A percentile compares a stretch with the other conserved stretches of the same genome.
phyloP scores from a whole-genome alignment of 2,329 filamentous ascomycete genomes.

The Phaeoacremonium minimum region DNA sequence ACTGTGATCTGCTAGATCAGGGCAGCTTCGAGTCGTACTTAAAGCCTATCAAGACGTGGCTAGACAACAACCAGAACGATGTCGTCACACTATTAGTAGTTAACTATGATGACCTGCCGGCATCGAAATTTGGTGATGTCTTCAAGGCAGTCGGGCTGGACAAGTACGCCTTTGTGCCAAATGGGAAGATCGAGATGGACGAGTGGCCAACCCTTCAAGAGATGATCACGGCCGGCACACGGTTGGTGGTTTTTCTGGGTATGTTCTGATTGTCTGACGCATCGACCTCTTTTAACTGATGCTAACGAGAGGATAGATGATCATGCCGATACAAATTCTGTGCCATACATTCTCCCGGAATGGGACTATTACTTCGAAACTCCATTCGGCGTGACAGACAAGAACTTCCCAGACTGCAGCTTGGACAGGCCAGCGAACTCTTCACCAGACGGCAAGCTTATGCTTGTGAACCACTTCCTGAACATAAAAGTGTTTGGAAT shows the following conservation, averaged over 20 bases:
- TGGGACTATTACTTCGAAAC: constrained; percentile 62
- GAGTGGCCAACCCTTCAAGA: constrained; percentile 67
- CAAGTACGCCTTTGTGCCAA: constrained; percentile 51
- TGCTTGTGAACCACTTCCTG: constrained; percentile 61
- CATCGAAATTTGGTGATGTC: constrained; percentile 48
- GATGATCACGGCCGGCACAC: constrained; percentile 57
- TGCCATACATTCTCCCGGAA: constrained; percentile 61
- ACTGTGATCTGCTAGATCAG: constrained; percentile 54
- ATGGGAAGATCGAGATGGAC: constrained; percentile 30
- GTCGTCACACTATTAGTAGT: constrained; percentile 61
- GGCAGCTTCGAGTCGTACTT: constrained; percentile 54
- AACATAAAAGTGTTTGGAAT: constrained; percentile 35
- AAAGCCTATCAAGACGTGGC: constrained; percentile 53
- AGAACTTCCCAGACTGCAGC: constrained; percentile 59
- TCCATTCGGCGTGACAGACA: constrained; percentile 57
- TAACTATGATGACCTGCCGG: constrained; percentile 54
- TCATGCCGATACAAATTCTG: constrained; percentile 37
- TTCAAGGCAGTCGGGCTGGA: constrained; percentile 54
- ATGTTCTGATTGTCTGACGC: constrained; percentile 12
- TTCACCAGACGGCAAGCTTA: constrained; percentile 34
- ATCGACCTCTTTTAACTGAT: not conserved
- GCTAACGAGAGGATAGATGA: constrained; percentile 50
- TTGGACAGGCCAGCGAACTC: constrained; percentile 55
- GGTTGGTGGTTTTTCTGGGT: constrained; percentile 70
- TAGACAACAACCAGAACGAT: constrained; percentile 54